Evolutionary conservation across 768 basidiomycete species (phyloP).

Genomic region (Boletus speciosus): DNA sequence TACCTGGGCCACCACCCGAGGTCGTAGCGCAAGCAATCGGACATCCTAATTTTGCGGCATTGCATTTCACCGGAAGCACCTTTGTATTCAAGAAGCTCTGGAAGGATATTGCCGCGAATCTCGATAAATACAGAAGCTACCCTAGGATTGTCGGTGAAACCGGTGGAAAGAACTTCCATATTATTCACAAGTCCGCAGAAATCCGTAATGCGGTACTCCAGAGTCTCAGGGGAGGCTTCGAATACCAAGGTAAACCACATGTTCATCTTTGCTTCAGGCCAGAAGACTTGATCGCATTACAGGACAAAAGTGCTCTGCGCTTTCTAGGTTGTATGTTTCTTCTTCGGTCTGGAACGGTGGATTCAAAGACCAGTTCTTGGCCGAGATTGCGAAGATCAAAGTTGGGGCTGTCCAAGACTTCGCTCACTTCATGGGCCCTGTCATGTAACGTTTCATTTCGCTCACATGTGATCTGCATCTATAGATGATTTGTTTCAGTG

Average conservation of each 20-base stretch:
- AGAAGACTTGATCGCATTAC: background rate
- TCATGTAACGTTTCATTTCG: constrained; percentile 58
- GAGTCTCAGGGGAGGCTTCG: constrained; percentile 83
- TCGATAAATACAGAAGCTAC: constrained; percentile 85
- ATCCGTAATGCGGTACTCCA: constrained; percentile 88
- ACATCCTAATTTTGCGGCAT: constrained; percentile 75
- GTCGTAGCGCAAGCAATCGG: constrained; percentile 82
- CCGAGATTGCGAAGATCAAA: constrained; percentile 79
- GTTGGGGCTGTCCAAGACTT: constrained; percentile 77
- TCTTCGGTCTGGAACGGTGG: constrained; percentile 77
- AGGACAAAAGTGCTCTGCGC: constrained; percentile 97
- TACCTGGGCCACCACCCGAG: constrained; percentile 83
- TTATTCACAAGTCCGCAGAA: constrained; percentile 86
- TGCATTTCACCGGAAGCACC: constrained; percentile 97
- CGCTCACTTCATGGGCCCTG: constrained; percentile 90
- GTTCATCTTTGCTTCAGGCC: background rate
- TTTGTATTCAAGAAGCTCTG: constrained; percentile 92
- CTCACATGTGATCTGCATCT: background rate
- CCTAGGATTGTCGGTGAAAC: constrained; percentile 98
- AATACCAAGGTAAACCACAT: constrained; percentile 75
- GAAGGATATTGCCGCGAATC: constrained; percentile 89
- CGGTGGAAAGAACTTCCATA: constrained; percentile 97
- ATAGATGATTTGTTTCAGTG: constrained; percentile 40
- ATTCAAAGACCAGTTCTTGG: constrained; percentile 77
- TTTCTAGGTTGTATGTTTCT: constrained; percentile 90